A percentile compares a stretch with the other conserved stretches of the same genome.
phyloP scores from a whole-genome alignment of 1,284 basidiomycete genomes.

The Violaceomyces palustris region DNA sequence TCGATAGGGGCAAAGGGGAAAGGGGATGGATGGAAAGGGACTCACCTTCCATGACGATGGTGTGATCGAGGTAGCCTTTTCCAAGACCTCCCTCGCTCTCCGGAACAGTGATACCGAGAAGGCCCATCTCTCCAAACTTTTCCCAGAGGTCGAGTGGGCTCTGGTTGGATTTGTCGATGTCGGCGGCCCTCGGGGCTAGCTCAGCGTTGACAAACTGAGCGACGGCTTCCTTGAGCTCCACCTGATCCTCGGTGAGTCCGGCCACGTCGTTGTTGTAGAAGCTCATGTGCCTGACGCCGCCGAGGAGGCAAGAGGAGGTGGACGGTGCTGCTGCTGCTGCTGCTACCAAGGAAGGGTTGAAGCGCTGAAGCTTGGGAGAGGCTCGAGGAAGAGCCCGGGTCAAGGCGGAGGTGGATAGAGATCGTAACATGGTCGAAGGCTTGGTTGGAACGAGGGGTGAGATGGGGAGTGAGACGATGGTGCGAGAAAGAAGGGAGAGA shows the following conservation, averaged over 20 bases:
- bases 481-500: too few relatives aligned
- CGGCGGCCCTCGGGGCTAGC: slow-evolving; percentile 16
- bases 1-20: too few relatives aligned
- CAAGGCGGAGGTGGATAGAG: too few relatives aligned
- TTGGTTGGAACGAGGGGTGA: too few relatives aligned
- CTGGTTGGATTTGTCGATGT: slow-evolving; percentile 32
- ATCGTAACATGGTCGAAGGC: too few relatives aligned
- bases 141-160: slow-evolving; percentile 37
- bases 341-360: too few relatives aligned
- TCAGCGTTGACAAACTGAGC: slow-evolving; percentile 23
- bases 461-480: too few relatives aligned
- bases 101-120: slow-evolving; percentile 41
- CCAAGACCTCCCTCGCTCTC: slow-evolving; percentile 39
- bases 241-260: slow-evolving; percentile 26
- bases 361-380: too few relatives aligned
- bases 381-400: too few relatives aligned
- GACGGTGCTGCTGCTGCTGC: too few relatives aligned
- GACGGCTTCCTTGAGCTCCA: slow-evolving; percentile 35
- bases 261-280: slow-evolving; percentile 38
- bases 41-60: slow-evolving; percentile 42
- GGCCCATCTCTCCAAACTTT: slow-evolving; percentile 42
- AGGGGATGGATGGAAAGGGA: too few relatives aligned
- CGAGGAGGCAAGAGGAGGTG: too few relatives aligned
- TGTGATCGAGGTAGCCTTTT: slow-evolving; percentile 41
- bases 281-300: slow-evolving; percentile 4